Base-by-base conservation (phyloP, 2,329 filamentous ascomycete species). In the Cercospora berteroae region DNA sequence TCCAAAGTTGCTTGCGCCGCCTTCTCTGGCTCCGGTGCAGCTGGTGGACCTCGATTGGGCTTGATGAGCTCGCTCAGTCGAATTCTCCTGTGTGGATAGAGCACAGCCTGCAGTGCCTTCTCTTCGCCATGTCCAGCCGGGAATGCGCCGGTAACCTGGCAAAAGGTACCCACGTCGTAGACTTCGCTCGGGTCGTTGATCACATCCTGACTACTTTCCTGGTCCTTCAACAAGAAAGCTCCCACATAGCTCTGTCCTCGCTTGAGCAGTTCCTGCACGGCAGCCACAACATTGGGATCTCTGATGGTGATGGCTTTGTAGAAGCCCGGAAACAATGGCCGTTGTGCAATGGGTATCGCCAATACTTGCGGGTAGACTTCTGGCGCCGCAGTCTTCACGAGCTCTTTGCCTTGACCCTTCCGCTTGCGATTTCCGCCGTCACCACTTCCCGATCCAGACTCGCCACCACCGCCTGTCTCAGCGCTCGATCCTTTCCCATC, bases 291-390 rank as follows among this genome's bases (percentile, higher is more conserved):
- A 74, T 95, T 91, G 18, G 91, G 92, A 76, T 99, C 93, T 77
- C 92, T 90, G 73, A 99, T 96, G 3, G 94, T 99, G 73, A 99
- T 95, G 9, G 95, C 94, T 81, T 99, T 99, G 83, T 99, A 99
- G 81, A 98, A 99, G 1, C 95, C 95, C 1, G 95, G 95, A 80
- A 98, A 99, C 12, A 99, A 83, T 10, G 95, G 95, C 63, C 95
- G 87, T 79, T 96, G 93, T 29, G 93, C 91, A 75, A 99, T 97
- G 7, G 95, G 95, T 65, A 99, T 96, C 2, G 94, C 94, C 86
- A 99, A 92, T 64, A 99, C 94, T 78, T 98, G 95, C 3, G 95
- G 95, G 78, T 99, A 99, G 52, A 97, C 89, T 69, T 99, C 95
- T 13, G 95, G 95, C 13, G 98, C 90, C 2, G 90, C 88, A 1